phyloP scores from a whole-genome alignment of 192 early-diverging fungal species.

The Piromyces finnis region DNA sequence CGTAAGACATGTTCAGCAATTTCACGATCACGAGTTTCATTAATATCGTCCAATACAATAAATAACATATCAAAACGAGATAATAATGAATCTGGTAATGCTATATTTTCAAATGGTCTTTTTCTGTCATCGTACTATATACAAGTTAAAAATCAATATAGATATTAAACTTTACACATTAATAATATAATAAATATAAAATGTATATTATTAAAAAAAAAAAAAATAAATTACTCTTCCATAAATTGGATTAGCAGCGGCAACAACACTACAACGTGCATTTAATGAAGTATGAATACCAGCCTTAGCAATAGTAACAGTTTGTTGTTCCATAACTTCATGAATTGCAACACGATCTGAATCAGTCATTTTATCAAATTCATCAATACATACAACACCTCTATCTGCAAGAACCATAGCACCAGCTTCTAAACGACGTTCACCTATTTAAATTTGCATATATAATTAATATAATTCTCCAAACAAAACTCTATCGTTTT shows the following conservation, averaged over 20 bases:
- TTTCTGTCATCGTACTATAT: slow-evolving; percentile 68
- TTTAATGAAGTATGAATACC: slow-evolving; percentile 98
- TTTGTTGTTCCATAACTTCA: slow-evolving; percentile 99
- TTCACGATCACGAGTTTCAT: slow-evolving; percentile 63
- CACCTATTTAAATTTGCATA: slow-evolving; percentile 21
- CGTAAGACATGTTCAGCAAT: slow-evolving; percentile 86
- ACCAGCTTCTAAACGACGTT: slow-evolving; percentile 84
- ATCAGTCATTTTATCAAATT: slow-evolving; percentile 99
- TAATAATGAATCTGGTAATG: slow-evolving; percentile 82
- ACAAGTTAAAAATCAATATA: background rate
- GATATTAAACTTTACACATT: too few species aligned
- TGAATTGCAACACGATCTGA: slow-evolving; percentile 95
- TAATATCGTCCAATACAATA: slow-evolving; percentile 80
- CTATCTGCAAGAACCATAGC: slow-evolving; percentile 97
- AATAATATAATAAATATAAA: too few species aligned
- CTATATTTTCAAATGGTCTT: slow-evolving; percentile 83
- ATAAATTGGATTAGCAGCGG: slow-evolving; percentile 90
- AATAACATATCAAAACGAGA: slow-evolving; percentile 97
- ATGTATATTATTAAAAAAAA: too few species aligned
- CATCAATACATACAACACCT: slow-evolving; percentile 96
- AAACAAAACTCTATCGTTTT: too few species aligned
- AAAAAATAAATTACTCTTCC: slow-evolving; percentile 25
- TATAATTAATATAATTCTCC: too few species aligned
- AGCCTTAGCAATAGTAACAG: slow-evolving; percentile 90
- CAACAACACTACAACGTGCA: slow-evolving; percentile 88